phyloP scores from a whole-genome alignment of 306 rosid species.

The Rosa persica region DNA sequence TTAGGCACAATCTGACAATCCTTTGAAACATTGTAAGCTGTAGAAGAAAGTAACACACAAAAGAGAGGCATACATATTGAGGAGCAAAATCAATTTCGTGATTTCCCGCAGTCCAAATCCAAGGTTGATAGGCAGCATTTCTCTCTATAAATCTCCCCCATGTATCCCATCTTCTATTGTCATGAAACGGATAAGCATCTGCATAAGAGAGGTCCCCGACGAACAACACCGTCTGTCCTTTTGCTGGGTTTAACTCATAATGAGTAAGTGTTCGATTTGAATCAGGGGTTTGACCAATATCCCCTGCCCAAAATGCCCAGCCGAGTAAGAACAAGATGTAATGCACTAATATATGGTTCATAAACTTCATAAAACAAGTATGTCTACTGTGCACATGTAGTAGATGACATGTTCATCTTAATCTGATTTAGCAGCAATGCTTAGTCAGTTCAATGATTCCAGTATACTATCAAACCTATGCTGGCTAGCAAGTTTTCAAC shows the following conservation, averaged over 20 bases:
- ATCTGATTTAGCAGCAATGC: neutral
- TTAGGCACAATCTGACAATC: neutral
- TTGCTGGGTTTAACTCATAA: constrained; percentile 47
- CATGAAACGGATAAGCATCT: constrained; percentile 63
- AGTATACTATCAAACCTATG: neutral
- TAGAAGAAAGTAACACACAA: neutral
- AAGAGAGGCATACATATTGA: constrained; percentile 29
- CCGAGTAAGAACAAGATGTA: neutral
- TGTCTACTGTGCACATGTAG: neutral
- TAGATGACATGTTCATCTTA: neutral
- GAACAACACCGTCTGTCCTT: constrained; percentile 52
- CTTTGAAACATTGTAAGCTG: neutral
- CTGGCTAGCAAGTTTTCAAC: neutral
- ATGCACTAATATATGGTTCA: neutral
- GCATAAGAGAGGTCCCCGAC: constrained; percentile 76
- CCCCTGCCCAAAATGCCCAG: constrained; percentile 51
- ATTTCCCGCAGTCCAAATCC: constrained; percentile 68
- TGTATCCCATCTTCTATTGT: constrained; percentile 68
- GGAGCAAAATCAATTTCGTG: constrained; percentile 55
- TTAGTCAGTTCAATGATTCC: neutral
- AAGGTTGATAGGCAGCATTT: constrained; percentile 72
- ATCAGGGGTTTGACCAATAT: constrained; percentile 67
- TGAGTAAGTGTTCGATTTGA: constrained; percentile 65
- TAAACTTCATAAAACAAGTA: neutral
- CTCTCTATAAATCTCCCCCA: constrained; percentile 81